Percentiles rank a stretch among this genome's conserved stretches.
phyloP scores from a whole-genome alignment of 495 filamentous ascomycete species.

The Geoglossum glabrum region DNA sequence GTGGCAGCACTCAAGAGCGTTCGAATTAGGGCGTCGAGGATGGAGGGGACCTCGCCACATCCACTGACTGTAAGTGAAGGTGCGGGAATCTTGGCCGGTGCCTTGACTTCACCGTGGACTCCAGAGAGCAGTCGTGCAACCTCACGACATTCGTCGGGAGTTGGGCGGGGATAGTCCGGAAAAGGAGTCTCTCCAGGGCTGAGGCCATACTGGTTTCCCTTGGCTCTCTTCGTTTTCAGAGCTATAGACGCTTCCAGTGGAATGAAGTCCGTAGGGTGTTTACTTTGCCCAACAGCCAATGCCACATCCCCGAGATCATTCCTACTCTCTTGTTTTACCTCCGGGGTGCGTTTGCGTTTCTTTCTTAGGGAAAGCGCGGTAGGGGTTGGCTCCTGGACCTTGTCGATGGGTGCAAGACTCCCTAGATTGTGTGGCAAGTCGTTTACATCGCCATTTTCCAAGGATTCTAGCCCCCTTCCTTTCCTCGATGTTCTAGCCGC shows the following conservation, averaged over 20 bases:
- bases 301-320: background rate
- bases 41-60: constrained; percentile 83
- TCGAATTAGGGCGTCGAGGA: constrained; percentile 73
- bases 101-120: constrained; percentile 42
- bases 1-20: constrained; percentile 66
- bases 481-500: background rate
- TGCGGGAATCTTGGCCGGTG: constrained; percentile 46
- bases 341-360: background rate
- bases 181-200: constrained; percentile 34
- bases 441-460: background rate
- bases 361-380: background rate
- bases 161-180: constrained; percentile 47
- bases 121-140: constrained; percentile 48
- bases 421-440: constrained; percentile 7
- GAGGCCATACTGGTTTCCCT: constrained; percentile 6
- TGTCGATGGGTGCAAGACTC: background rate
- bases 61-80: constrained; percentile 67
- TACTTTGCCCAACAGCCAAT: background rate
- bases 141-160: constrained; percentile 47
- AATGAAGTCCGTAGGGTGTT: background rate
- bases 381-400: background rate
- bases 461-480: background rate
- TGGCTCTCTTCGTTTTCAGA: background rate
- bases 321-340: background rate
- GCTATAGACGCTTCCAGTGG: background rate